Evolutionary conservation across 2,329 filamentous ascomycete species (phyloP).

Genomic region (Diaporthe vexans): DNA sequence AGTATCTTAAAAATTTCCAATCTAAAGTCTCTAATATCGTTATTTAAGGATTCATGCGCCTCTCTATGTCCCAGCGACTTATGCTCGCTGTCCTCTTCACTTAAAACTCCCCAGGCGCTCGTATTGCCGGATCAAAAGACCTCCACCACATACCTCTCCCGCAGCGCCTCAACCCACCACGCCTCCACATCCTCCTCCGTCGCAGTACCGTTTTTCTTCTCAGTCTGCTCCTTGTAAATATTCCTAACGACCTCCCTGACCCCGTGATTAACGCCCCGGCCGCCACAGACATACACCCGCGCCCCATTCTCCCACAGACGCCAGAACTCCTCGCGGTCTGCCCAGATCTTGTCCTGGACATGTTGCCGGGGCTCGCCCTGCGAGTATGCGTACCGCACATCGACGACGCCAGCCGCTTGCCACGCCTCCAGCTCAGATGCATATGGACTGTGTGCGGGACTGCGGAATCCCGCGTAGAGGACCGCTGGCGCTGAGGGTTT

Average conservation of each 20-base stretch:
- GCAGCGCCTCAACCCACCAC: slow-evolving; percentile 30
- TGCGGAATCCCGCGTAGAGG: slow-evolving; percentile 58
- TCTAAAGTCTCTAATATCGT: too few species aligned
- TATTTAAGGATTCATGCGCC: too few species aligned
- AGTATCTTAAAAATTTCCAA: too few species aligned
- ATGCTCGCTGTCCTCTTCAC: too few species aligned
- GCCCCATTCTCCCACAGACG: slow-evolving; percentile 36
- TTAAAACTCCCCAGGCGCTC: too few species aligned
- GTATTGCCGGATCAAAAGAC: not conserved
- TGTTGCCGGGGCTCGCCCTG: slow-evolving; percentile 10
- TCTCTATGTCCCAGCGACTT: too few species aligned
- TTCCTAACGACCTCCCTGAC: slow-evolving; percentile 9
- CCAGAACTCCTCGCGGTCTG: slow-evolving; percentile 40
- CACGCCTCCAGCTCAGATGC: slow-evolving; percentile 45
- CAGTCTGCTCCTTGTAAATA: slow-evolving; percentile 22
- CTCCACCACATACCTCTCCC: slow-evolving; percentile 21
- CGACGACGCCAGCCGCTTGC: slow-evolving; percentile 43
- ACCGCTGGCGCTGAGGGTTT: slow-evolving; percentile 51
- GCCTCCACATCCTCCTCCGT: slow-evolving; percentile 6
- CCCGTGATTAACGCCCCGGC: slow-evolving; percentile 8
- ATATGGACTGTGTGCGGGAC: slow-evolving; percentile 51
- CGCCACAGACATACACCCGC: slow-evolving; percentile 42
- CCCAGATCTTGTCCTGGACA: slow-evolving; percentile 42
- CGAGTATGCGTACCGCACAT: slow-evolving; percentile 38
- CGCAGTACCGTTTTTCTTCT: slow-evolving; percentile 2